Conservation (phyloP, 257 asterid species). For the Fraxinus excelsior region DNA sequence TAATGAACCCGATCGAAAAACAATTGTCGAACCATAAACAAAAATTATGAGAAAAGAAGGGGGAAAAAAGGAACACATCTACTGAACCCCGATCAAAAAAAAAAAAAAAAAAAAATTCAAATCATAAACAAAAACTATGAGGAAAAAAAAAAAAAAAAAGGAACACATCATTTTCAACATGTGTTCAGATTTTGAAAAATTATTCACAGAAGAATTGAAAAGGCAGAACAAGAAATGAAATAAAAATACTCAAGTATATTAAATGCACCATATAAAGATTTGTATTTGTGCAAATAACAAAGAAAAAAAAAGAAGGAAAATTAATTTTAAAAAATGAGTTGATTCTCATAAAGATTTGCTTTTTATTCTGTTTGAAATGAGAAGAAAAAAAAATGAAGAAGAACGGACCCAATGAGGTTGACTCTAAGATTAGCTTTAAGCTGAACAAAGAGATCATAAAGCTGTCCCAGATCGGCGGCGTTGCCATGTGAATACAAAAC, state of each 20-base stretch:
- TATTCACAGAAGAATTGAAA: neutral
- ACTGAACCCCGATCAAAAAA: too few relatives aligned
- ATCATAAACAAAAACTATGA: neutral
- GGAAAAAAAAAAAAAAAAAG: neutral
- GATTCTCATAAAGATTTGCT: neutral
- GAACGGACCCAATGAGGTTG: slow-evolving; percentile 83
- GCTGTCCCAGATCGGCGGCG: slow-evolving; percentile 99
- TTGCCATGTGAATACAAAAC: slow-evolving; percentile 90
- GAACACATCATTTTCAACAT: neutral
- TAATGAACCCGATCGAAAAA: slow-evolving; percentile 7
- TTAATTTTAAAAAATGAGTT: neutral
- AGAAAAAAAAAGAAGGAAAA: neutral
- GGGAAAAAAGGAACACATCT: neutral
- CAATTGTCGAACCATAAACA: neutral
- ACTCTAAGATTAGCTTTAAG: slow-evolving; percentile 95
- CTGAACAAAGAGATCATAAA: slow-evolving; percentile 91
- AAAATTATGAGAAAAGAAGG: neutral
- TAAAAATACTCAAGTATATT: too few relatives aligned
- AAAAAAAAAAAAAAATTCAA: too few relatives aligned
- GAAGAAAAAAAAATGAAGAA: neutral
- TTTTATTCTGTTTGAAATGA: neutral
- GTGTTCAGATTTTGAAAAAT: too few relatives aligned
- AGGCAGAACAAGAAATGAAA: neutral
- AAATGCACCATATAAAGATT: neutral
- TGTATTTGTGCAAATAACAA: neutral